Evolutionary conservation across 345 rosid genomes (phyloP), one percentile per base, ranked within the genome.

Genomic region (Isatis tinctoria): DNA sequence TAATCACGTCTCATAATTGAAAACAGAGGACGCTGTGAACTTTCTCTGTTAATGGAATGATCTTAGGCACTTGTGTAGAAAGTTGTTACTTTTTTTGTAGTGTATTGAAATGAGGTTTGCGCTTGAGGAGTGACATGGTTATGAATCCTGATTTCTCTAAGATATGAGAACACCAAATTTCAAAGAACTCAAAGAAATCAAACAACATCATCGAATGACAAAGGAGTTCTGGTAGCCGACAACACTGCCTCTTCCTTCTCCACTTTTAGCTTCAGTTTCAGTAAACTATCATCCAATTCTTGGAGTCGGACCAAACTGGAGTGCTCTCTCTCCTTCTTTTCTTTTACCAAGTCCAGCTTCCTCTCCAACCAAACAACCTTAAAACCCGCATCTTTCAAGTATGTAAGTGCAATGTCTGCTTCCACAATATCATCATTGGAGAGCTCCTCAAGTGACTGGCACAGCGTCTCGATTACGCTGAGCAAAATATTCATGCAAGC

Each of bases 301-400:
- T 59, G 69, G 14, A 74, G 36, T 33, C 39, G 5, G 6, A 41
- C 66, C 79, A 37, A 22, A 62, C 28, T 0, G 8, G 2, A 4
- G 22, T 13, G 5, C 2, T 37, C 67, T 49, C 35, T 67, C 51
- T 66, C 67, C 61, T 44, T 74, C 43, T 35, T 74, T 11, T 10
- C 47, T 26, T 24, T 56, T 0, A 74, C 52, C 3, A 26, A n/a
- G 13, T 45, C 73, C 8, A 72, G 14, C 30, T 37, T 72, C 14
- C 26, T 72, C 69, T 72, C 69, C 41, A 72, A 20, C 76, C 77
- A 73, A 17, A 65, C 73, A 16, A 73, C 70, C 58, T 65, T 41
- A 26, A 73, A 45, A 0, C 77, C 77, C 1, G 33, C 58, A 2
- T 32, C 53, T 33, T 65, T 66, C 64, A 65, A 3, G 8, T 61